Conservation (phyloP, 129 eudicot genomes). For the Artemisia annua region DNA sequence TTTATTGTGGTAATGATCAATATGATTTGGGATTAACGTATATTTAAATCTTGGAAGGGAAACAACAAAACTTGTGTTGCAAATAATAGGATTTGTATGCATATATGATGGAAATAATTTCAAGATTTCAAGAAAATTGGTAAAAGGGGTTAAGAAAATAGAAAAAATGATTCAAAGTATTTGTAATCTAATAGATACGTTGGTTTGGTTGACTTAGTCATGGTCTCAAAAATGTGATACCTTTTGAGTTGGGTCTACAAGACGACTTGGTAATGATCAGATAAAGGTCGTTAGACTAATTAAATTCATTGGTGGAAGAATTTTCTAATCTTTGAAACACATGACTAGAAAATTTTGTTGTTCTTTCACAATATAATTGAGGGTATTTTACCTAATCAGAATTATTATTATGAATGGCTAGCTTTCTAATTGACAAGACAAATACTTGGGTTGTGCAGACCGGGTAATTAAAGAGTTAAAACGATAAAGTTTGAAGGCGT, state of each 20-base stretch:
- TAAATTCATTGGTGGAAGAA: constrained; percentile 5
- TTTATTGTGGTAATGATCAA: neutral
- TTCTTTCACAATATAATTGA: neutral
- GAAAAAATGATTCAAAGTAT: constrained; percentile 55
- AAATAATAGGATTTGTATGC: constrained; percentile 3
- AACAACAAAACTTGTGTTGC: constrained; percentile 12
- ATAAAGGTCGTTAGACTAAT: constrained; percentile 29
- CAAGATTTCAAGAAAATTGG: constrained; percentile 26
- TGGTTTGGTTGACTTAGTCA: constrained; percentile 53
- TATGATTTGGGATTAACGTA: neutral
- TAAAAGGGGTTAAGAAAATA: constrained; percentile 46
- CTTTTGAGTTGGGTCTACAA: constrained; percentile 42
- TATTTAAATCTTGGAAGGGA: constrained; percentile 15
- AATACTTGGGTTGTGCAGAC: neutral
- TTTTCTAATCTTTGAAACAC: neutral
- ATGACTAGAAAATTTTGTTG: neutral
- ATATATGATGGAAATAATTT: constrained; percentile 23
- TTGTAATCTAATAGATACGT: constrained; percentile 45
- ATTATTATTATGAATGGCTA: neutral
- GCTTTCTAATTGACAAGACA: neutral
- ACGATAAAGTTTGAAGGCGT: neutral
- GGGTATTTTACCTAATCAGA: neutral
- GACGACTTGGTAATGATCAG: constrained; percentile 48
- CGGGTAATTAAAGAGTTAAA: neutral
- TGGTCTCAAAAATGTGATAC: constrained; percentile 14